Evolutionary conservation across 164 flowering plant genomes (phyloP), one percentile per base, ranked within the genome.

Genomic region (Vitis rupestris): DNA sequence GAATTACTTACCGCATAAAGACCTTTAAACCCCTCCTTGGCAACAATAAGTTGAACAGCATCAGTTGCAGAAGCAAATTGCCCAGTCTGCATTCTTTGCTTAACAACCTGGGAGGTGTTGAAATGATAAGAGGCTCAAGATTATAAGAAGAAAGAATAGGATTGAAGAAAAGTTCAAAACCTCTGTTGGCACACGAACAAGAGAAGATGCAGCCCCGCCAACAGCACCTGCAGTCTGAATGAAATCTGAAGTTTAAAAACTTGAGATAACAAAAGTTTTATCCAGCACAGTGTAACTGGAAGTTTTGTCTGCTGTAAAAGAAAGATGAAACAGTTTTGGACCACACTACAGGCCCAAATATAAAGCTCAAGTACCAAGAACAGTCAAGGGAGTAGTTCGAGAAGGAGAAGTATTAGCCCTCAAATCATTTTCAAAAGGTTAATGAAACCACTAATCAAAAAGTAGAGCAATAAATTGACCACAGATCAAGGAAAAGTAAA

Each of bases 181-280:
- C 96, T 93, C 99, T 3, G 99, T 93, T 54, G 99, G 98, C 37
- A 95, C 99, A 65, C 98, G 91, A 73, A 95, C 80, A 31, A 95
- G 83, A 73, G 99, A 95, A 78, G 99, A 81, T 77, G 97, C 97
- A 74, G 87, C 76, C 17, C 99, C 99, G 37, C 94, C 98, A 59
- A 93, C n/a, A 47, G 94, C 90, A 75, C 99, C 97, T 73, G 99
- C 99, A 74, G 92, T 88, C 97, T 92, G 74, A 61, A 78, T 23
- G 31, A 64, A 70, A 55, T 67, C 31, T 51, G 63, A 74, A 23
- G 79, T 27, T 15, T 23, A 14, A 48, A 27, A 44, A 54, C 65
- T 48, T 17, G 17, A 44, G 44, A 14, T 7, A 37, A 37, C 44
- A 37, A 37, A 6, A 37, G 44, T 37, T 37, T 23, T 37, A 37